These are phyloP conservation scores for Funneliformis geosporum DNA, from an alignment of 192 early-diverging fungal species.

Conservation along the genomic window DNA sequence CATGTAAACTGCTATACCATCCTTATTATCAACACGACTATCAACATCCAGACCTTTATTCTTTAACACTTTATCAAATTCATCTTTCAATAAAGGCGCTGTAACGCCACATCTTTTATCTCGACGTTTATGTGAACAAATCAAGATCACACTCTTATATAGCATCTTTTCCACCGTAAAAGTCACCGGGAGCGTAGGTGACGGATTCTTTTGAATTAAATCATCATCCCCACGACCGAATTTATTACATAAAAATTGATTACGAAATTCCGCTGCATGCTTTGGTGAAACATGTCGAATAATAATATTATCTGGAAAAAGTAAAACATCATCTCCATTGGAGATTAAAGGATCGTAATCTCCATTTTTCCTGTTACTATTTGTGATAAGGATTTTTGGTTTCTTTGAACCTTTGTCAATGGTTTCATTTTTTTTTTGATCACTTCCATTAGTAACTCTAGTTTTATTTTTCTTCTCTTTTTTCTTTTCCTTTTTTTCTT, in stretches of 20 bases:
- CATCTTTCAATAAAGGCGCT: constrained; percentile 51
- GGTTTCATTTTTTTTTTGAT: no score
- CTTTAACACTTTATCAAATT: constrained; percentile 51
- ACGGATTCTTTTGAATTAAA: neutral
- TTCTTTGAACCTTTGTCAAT: constrained; percentile 28
- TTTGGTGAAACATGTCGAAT: constrained; percentile 49
- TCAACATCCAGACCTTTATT: constrained; percentile 50
- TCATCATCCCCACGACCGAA: neutral
- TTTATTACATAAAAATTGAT: constrained; percentile 41
- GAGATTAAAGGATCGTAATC: constrained; percentile 18
- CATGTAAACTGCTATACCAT: constrained; percentile 46
- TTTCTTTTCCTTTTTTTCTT: neutral
- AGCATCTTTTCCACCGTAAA: constrained; percentile 28
- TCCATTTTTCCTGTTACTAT: constrained; percentile 32
- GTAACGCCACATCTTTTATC: constrained; percentile 62
- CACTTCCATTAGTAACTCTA: no score
- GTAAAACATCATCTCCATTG: constrained; percentile 34
- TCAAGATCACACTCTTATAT: constrained; percentile 49
- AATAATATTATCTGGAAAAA: constrained; percentile 60
- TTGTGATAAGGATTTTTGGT: constrained; percentile 54
- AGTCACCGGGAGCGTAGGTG: neutral
- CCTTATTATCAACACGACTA: neutral
- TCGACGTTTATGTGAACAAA: constrained; percentile 58
- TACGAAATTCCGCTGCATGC: constrained; percentile 47
- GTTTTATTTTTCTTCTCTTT: constrained; percentile 20